These are phyloP conservation scores for Sechiopsis laciniata DNA, from an alignment of 306 rosid genomes.

Conservation along the genomic window DNA sequence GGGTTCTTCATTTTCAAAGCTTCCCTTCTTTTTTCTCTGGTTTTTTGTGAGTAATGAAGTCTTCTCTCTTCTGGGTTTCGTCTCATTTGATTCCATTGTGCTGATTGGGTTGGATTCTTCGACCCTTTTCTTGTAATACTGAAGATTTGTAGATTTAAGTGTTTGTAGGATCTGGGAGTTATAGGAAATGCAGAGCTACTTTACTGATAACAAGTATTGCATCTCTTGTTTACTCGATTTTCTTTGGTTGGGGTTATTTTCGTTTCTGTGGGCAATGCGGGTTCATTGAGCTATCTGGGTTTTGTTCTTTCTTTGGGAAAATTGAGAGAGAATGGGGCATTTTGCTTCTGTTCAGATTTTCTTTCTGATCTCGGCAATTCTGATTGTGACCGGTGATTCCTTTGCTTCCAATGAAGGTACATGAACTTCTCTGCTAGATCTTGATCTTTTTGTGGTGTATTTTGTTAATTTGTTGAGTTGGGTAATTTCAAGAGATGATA, in stretches of 20 bases:
- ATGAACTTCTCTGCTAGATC: conserved; percentile 44
- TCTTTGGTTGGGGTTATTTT: neutral
- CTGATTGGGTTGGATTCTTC: neutral
- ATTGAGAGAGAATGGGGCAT: conserved; percentile 44
- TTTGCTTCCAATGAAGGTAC: conserved; percentile 62
- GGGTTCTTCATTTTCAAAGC: neutral
- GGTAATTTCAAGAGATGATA: conserved; percentile 8
- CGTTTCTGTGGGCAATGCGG: conserved; percentile 29
- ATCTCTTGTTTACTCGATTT: neutral
- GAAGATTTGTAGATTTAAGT: neutral
- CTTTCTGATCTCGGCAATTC: conserved; percentile 38
- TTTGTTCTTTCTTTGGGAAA: conserved; percentile 30
- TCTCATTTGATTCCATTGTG: conserved; percentile 3
- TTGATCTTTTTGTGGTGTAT: conserved; percentile 22
- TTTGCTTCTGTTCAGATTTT: conserved; percentile 44
- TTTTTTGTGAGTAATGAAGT: neutral
- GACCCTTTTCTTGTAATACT: neutral
- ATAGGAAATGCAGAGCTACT: conserved; percentile 12
- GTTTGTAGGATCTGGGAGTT: neutral
- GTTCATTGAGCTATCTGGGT: conserved; percentile 37
- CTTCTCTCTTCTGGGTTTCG: neutral
- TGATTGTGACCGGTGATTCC: conserved; percentile 40
- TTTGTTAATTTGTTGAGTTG: neutral
- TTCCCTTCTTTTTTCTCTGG: neutral
- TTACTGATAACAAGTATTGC: neutral